phyloP scores from a whole-genome alignment of 768 basidiomycete genomes.

The Fomitopsis pulvina region DNA sequence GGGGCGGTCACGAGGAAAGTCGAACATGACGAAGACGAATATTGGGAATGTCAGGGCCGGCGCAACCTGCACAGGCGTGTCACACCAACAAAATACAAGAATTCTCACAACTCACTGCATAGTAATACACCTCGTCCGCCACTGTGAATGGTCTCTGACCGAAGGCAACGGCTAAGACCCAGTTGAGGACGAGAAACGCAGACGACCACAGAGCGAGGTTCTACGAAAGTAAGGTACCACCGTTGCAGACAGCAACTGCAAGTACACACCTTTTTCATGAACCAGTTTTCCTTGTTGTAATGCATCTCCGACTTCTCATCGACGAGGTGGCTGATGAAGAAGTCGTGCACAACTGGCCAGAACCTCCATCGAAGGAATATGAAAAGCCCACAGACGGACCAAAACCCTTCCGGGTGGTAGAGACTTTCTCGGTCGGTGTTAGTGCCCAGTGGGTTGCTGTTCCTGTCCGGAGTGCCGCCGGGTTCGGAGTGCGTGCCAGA shows the following conservation, averaged over 20 bases:
- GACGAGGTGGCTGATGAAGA: slow-evolving; percentile 54
- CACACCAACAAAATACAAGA: not conserved
- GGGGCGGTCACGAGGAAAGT: slow-evolving; percentile 61
- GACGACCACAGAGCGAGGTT: slow-evolving; percentile 57
- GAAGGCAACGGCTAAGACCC: slow-evolving; percentile 56
- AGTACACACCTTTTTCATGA: slow-evolving; percentile 45
- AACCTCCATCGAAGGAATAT: slow-evolving; percentile 49
- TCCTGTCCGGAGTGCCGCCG: slow-evolving; percentile 40
- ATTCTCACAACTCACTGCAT: slow-evolving; percentile 32
- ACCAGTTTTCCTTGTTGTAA: slow-evolving; percentile 66
- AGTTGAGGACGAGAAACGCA: slow-evolving; percentile 60
- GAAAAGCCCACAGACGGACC: slow-evolving; percentile 27
- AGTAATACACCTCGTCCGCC: slow-evolving; percentile 58
- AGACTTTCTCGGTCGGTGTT: slow-evolving; percentile 33
- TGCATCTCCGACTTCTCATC: slow-evolving; percentile 49
- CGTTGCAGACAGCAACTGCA: not conserved
- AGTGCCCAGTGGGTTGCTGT: slow-evolving; percentile 32
- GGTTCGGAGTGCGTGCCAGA: slow-evolving; percentile 45
- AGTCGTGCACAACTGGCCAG: slow-evolving; percentile 47
- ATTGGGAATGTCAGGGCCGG: slow-evolving; percentile 58
- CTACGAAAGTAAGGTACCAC: slow-evolving; percentile 15
- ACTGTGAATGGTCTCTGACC: slow-evolving; percentile 36
- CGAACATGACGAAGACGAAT: slow-evolving; percentile 56
- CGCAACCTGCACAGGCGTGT: slow-evolving; percentile 34
- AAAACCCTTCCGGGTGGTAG: slow-evolving; percentile 29